Evolutionary conservation across 345 rosid genomes (phyloP).

Genomic region (Acer campestre): DNA sequence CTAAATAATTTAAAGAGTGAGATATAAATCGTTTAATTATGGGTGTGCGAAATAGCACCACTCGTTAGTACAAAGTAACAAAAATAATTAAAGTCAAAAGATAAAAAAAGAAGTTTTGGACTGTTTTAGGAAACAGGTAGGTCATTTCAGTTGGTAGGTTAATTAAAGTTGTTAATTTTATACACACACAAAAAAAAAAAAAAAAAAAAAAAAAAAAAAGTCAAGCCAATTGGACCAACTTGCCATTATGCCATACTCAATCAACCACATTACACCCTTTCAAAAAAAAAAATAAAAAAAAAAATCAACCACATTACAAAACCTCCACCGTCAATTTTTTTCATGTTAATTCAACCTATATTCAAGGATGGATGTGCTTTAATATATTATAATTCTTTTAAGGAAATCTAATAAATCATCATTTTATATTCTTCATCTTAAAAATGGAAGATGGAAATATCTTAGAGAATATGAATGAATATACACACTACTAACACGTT

Average conservation of each 20-base stretch:
- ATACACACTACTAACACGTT: too few relatives aligned
- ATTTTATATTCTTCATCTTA: too few relatives aligned
- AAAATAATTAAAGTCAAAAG: slow-evolving; percentile 24
- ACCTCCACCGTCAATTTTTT: neutral
- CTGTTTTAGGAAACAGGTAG: slow-evolving; percentile 10
- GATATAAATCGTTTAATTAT: too few relatives aligned
- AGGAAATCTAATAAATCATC: too few relatives aligned
- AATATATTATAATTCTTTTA: too few relatives aligned
- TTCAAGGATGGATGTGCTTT: neutral
- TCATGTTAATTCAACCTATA: neutral
- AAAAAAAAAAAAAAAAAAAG: slow-evolving; percentile 20
- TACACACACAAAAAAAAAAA: slow-evolving; percentile 21
- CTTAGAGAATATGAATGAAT: too few relatives aligned
- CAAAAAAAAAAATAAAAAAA: too few relatives aligned
- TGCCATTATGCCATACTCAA: neutral
- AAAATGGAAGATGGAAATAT: too few relatives aligned
- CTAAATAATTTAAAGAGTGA: too few relatives aligned
- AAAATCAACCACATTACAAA: neutral
- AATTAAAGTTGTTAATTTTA: slow-evolving; percentile 25
- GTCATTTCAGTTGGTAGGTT: neutral
- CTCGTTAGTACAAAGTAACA: neutral
- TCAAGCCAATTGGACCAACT: slow-evolving; percentile 22
- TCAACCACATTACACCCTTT: slow-evolving; percentile 9
- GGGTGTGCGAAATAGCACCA: too few relatives aligned
- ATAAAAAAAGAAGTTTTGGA: slow-evolving; percentile 1